Base-by-base conservation (phyloP, 192 early-diverging fungal genomes). In the Jimgerdemannia flammicorona region DNA sequence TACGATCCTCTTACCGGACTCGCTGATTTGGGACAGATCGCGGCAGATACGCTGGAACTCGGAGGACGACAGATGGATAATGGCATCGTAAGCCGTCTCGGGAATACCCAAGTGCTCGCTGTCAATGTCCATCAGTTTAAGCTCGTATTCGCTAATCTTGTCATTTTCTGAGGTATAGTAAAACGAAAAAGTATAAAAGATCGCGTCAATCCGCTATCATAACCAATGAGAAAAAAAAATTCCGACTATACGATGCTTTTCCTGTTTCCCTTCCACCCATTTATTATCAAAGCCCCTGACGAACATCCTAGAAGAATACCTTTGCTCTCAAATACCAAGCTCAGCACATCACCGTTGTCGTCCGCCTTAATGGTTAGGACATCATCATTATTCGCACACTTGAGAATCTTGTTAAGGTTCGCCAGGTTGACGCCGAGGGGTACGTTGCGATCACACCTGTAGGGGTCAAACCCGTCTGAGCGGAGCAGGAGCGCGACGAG, bases 71-170 rank as follows among this genome's bases (percentile, higher is more conserved):
- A 99, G 95, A 64, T 86, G 87, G 11, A 98, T 91, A 42, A 90
- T 91, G 10, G 93, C 93, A 77, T 98, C 96, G 82, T 98, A 99
- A 43, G 90, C 88, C 17, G 94, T 95, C 9, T 99, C 98, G 65
- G 97, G 97, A 71, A 98, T 98, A 75, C 94, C 95, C 68, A 98
- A 87, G 80, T 97, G 93, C 72, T 99, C 98, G 63, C 89, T 89
- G 83, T 99, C 98, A 81, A 99, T 98, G 80, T 97, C 95, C 96
- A 99, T 98, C 63, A 99, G 89, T 88, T 98, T 99, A 66, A 99
- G 86, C 72, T 97, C 94, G 83, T 95, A 99, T 81, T 99, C 96
- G 67, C 89, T 91, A 70, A 93, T 84, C 54, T 89, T 87, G 66
- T 94, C 94, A 73, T 87, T 85, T 67, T 82, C 84, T 81, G 64